Percentiles rank a stretch among this genome's conserved stretches.
These are phyloP conservation scores for Elsinoe perseae DNA, from an alignment of 2,329 filamentous ascomycete species.

Conservation along the genomic window DNA sequence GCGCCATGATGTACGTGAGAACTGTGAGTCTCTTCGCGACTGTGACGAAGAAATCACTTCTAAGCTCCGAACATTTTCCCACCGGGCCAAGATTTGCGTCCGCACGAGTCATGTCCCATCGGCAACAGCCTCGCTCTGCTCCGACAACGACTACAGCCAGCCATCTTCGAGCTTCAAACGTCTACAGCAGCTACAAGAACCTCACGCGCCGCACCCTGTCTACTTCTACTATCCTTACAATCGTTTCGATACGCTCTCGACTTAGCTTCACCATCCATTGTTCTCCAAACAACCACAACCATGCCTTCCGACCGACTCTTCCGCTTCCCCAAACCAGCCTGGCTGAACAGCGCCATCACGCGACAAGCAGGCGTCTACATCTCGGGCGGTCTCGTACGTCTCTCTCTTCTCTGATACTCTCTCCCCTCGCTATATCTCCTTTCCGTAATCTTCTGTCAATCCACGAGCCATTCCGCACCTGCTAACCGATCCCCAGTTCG, in stretches of 20 bases:
- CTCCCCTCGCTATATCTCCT: not conserved
- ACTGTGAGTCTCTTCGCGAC: not conserved
- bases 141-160: slow-evolving; percentile 15
- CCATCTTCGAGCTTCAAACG: slow-evolving; percentile 15
- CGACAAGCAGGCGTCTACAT: slow-evolving; percentile 59
- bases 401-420: not conserved
- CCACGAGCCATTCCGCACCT: not conserved
- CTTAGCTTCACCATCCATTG: not conserved
- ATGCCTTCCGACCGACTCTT: slow-evolving; percentile 53
- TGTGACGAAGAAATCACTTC: not conserved
- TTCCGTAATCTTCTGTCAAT: not conserved
- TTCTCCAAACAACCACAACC: slow-evolving; percentile 10
- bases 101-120: slow-evolving; percentile 9
- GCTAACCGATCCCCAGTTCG: slow-evolving; percentile 47
- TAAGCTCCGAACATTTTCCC: not conserved
- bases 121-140: not conserved
- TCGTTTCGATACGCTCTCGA: no score
- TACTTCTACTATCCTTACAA: no score
- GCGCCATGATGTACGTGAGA: not conserved
- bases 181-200: slow-evolving; percentile 2
- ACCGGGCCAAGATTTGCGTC: slow-evolving; percentile 3
- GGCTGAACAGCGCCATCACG: slow-evolving; percentile 58
- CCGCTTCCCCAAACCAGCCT: slow-evolving; percentile 59
- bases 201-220: slow-evolving; percentile 3
- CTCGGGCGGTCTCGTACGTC: slow-evolving; percentile 54